These are phyloP conservation scores for Tuber umbilicatum DNA, from an alignment of 495 filamentous ascomycete genomes.

Conservation along the genomic window DNA sequence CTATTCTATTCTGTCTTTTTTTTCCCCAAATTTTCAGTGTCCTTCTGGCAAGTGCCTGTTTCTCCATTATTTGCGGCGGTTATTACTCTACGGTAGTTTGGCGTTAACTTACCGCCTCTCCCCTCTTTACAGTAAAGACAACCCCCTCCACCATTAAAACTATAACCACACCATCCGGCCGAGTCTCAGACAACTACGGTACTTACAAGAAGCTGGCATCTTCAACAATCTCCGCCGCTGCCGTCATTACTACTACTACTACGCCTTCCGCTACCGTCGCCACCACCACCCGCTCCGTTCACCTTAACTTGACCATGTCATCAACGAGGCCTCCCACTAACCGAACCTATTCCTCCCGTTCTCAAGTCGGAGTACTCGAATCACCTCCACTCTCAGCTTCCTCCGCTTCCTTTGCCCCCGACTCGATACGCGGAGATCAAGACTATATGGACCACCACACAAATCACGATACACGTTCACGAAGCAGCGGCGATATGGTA, in stretches of 20 bases:
- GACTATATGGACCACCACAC: constrained; percentile 31
- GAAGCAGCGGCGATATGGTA: constrained; percentile 29
- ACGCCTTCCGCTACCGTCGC: constrained; percentile 16
- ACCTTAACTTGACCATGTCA: constrained; percentile 20
- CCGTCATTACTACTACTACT: constrained; percentile 19
- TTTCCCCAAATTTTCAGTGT: not conserved
- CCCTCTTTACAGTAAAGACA: not conserved
- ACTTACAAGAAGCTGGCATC: not conserved
- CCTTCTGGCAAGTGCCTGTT: constrained; percentile 4
- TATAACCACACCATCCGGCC: not conserved
- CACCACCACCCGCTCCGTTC: constrained; percentile 21
- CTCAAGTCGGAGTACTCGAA: constrained; percentile 34
- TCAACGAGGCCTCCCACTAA: constrained; percentile 36
- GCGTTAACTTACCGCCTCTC: not conserved
- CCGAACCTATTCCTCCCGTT: constrained; percentile 39
- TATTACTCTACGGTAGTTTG: not conserved
- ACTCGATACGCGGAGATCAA: constrained; percentile 38
- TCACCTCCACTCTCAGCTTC: constrained; percentile 36
- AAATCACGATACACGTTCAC: constrained; percentile 9
- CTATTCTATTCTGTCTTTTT: not conserved
- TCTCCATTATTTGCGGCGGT: not conserved
- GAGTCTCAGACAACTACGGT: constrained; percentile 5
- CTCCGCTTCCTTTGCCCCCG: constrained; percentile 35
- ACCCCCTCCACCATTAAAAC: not conserved
- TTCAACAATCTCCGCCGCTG: constrained; percentile 14